A percentile compares a stretch with the other conserved stretches of the same genome.
Evolutionary conservation across 1,284 basidiomycete genomes (phyloP).

Genomic region (Cryptococcus sp.): DNA sequence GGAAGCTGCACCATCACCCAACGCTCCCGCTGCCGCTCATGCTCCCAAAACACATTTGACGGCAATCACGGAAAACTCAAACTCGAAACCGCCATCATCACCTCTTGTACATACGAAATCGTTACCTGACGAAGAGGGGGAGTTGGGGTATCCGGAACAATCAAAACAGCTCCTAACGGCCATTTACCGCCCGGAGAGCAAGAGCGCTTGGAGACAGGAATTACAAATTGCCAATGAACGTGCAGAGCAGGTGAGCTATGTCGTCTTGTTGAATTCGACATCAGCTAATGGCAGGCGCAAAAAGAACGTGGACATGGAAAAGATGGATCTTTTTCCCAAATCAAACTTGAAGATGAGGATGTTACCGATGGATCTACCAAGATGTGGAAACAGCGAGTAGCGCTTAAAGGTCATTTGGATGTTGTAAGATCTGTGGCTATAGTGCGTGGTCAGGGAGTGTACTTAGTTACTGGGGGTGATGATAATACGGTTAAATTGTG

Average conservation of each 20-base stretch:
- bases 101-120: constrained; percentile 21
- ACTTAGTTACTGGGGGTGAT: constrained; percentile 77
- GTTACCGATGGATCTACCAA: constrained; percentile 44
- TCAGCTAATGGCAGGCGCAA: constrained; percentile 4
- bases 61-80: not conserved
- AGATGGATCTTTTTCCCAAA: too few relatives aligned
- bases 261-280: not conserved
- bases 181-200: constrained; percentile 79
- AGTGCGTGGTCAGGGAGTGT: constrained; percentile 67
- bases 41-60: constrained; percentile 1
- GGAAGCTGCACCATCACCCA: not conserved
- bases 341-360: too few relatives aligned
- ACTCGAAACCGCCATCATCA: constrained; percentile 31
- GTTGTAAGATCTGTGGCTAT: constrained; percentile 85
- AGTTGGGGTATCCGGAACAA: constrained; percentile 31
- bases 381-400: constrained; percentile 76
- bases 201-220: constrained; percentile 73
- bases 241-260: constrained; percentile 33
- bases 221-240: constrained; percentile 47
- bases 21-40: not conserved
- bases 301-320: constrained; percentile 5
- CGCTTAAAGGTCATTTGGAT: constrained; percentile 83
- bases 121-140: constrained; percentile 18
- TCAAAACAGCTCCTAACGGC: constrained; percentile 62
- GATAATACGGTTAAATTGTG: constrained; percentile 96